Percentiles rank a stretch among this genome's conserved stretches.
Conservation (phyloP, 2,329 filamentous ascomycete species). For the Sporothrix variecibatus region DNA sequence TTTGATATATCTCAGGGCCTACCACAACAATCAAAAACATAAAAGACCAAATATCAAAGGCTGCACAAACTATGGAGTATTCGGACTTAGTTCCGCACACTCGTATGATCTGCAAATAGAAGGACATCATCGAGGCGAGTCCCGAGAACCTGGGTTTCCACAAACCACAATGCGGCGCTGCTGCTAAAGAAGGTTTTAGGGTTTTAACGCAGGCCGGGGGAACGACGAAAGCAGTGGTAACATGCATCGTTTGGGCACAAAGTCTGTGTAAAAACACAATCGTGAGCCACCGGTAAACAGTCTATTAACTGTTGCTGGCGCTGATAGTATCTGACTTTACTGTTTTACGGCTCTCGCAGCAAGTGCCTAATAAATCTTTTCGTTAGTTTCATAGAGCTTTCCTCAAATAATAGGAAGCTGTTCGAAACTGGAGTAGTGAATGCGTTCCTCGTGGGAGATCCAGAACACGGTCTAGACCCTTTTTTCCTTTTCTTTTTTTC, state of each 20-base stretch:
- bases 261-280: constrained; percentile 3
- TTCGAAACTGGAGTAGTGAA: background rate
- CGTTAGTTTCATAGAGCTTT: background rate
- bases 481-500: background rate
- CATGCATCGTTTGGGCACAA: background rate
- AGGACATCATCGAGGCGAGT: background rate
- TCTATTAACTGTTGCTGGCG: background rate
- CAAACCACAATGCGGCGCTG: background rate
- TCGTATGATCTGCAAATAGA: constrained; percentile 12
- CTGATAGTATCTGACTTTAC: background rate
- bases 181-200: background rate
- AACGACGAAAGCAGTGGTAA: background rate
- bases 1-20: background rate
- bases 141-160: background rate
- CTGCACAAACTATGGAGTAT: background rate
- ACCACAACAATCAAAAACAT: background rate
- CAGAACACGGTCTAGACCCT: background rate
- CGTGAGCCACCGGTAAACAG: background rate
- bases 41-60: background rate
- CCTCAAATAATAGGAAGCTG: background rate
- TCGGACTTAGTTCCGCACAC: background rate
- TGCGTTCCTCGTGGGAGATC: background rate
- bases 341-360: background rate
- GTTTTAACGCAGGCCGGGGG: background rate
- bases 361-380: background rate